Conservation (phyloP, 148 eudicot species). For the Selenicereus undatus region DNA sequence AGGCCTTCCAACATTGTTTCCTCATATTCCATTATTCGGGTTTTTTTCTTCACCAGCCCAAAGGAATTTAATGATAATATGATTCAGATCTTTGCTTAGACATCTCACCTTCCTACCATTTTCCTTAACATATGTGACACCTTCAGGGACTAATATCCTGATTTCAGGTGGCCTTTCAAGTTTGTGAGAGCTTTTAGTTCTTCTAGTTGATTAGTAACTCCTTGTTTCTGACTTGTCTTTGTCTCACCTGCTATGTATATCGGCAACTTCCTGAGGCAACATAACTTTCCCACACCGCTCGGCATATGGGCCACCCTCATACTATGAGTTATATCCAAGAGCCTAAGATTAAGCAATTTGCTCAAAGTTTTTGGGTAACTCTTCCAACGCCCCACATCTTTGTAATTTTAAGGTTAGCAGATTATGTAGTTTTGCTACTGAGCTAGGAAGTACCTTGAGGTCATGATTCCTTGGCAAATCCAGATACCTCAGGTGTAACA, state of each 20-base stretch:
- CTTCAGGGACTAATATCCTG: neutral
- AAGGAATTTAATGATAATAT: neutral
- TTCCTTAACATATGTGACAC: neutral
- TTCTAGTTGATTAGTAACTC: neutral
- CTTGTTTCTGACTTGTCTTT: neutral
- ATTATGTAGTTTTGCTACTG: neutral
- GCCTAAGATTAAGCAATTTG: neutral
- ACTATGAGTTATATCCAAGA: neutral
- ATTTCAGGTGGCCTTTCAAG: neutral
- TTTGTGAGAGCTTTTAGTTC: neutral
- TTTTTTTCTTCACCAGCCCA: neutral
- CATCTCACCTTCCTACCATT: neutral
- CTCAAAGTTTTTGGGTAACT: neutral
- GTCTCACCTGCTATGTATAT: neutral
- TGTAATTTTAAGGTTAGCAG: neutral
- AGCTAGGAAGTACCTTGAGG: neutral
- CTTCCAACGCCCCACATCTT: neutral
- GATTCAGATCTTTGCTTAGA: neutral
- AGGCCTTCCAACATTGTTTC: conserved; percentile 14
- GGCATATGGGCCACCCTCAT: conserved; percentile 2
- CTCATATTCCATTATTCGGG: neutral
- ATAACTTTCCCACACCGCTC: conserved; percentile 3
- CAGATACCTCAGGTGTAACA: conserved; percentile 15
- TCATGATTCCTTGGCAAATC: neutral
- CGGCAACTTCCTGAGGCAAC: neutral